Evolutionary conservation across 306 rosid species (phyloP), one percentile per base, ranked within the genome.

Genomic region (Quercus ilex): DNA sequence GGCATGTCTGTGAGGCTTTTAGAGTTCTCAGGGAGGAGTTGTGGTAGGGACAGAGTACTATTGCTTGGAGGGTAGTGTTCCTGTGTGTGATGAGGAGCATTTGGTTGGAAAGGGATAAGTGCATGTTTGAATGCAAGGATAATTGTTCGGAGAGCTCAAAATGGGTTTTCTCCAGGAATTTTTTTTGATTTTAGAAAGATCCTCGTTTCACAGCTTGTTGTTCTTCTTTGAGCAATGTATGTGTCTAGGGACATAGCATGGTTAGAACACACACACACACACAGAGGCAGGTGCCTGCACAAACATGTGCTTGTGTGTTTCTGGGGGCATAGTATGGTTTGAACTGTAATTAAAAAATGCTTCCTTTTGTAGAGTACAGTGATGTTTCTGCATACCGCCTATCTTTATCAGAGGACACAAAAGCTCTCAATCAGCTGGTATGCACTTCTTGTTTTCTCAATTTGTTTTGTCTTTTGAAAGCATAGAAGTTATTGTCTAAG

Each of bases 341-440:
- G 15, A 35, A 19, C 19, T 33, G 12, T 35, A 67, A 67, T 33
- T 67, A 35, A 13, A 6, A 31, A 33, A n/a, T 4, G 15, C 6
- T 57, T 80, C 17, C 3, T 78, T 82, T 84, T 89, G 90, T 84
- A 94, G 99, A 92, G 87, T 91, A 91, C 76, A 88, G 91, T 59
- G 99, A 94, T 80, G 97, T 94, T 78, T 82, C 97, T 38, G 99
- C 99, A 7, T 94, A 94, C 70, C 93, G 99, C 73, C 77, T 94
- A 55, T 92, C 99, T 67, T 86, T 94, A 65, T 87, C 99, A n/a
- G 99, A 94, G 90, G 99, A 94, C 84, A 94, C 99, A 12, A 94
- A 92, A 86, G 99, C 99, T 76, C 93, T 94, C 75, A 94, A 91
- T 87, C 97, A 90, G 88, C 84, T 94, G 95, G 99, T 94, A 87